phyloP scores from a whole-genome alignment of 2,329 filamentous ascomycete species.

The Xylaria sp. region DNA sequence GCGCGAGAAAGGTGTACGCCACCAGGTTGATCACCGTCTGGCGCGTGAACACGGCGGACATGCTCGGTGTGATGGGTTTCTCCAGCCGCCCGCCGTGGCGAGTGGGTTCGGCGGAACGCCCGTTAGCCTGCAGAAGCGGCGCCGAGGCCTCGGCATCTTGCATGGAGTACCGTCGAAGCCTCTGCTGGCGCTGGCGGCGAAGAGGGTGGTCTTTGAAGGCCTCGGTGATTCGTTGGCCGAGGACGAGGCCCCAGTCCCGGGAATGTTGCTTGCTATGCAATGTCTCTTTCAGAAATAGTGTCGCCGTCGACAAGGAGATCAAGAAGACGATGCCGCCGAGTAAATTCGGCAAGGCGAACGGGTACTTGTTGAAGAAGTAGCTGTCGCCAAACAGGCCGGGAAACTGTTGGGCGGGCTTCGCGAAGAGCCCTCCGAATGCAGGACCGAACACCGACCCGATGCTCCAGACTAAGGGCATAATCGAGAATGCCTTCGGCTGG shows the following conservation, averaged over 20 bases:
- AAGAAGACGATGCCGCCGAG: constrained; percentile 78
- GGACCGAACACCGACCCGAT: constrained; percentile 88
- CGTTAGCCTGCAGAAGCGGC: constrained; percentile 53
- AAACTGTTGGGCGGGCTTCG: constrained; percentile 77
- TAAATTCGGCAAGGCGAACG: constrained; percentile 85
- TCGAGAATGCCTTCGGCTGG: constrained; percentile 85
- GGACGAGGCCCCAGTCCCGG: constrained; percentile 74
- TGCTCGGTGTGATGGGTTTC: constrained; percentile 32
- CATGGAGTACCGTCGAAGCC: constrained; percentile 53
- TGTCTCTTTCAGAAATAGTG: constrained; percentile 87
- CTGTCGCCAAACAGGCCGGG: constrained; percentile 71
- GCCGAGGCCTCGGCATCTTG: constrained; percentile 63
- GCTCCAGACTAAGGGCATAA: constrained; percentile 92
- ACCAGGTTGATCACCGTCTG: constrained; percentile 78
- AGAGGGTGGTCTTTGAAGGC: constrained; percentile 39
- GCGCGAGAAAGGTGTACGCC: constrained; percentile 78
- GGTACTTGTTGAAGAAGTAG: constrained; percentile 74
- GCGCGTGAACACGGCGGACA: constrained; percentile 64
- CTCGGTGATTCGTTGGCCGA: constrained; percentile 70
- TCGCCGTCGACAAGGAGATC: constrained; percentile 73
- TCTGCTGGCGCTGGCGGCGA: constrained; percentile 38
- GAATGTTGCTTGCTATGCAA: constrained; percentile 71
- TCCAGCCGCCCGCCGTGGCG: constrained; percentile 26
- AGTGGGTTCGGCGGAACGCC: constrained; percentile 26
- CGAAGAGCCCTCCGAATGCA: constrained; percentile 83